A percentile compares a stretch with the other conserved stretches of the same genome.
Evolutionary conservation across 768 basidiomycete genomes (phyloP).

Genomic region (Lactarius hengduanensis): DNA sequence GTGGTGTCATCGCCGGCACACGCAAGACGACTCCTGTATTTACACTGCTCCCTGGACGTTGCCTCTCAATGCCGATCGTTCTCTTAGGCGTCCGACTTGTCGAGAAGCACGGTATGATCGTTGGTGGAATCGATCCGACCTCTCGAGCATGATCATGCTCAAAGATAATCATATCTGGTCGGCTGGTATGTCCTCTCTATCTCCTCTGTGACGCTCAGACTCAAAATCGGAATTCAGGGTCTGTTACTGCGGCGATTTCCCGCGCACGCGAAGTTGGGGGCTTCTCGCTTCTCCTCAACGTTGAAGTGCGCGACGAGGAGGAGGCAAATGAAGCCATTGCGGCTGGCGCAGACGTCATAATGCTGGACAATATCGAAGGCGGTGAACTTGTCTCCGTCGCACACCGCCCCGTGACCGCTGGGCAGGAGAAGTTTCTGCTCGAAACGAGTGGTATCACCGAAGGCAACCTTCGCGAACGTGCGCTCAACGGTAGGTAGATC

Average conservation of each 20-base stretch:
- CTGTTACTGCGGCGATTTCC: conserved; percentile 84
- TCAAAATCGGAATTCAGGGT: conserved; percentile 48
- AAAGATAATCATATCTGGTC: conserved; percentile 99
- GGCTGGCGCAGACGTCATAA: conserved; percentile 92
- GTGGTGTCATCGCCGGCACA: conserved; percentile 92
- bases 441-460: conserved; percentile 97
- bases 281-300: conserved; percentile 87
- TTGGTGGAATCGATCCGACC: conserved; percentile 95
- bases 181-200: conserved; percentile 53
- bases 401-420: conserved; percentile 66
- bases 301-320: conserved; percentile 84
- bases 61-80: not conserved
- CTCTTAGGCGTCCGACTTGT: conserved; percentile 83
- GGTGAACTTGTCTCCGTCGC: conserved; percentile 66
- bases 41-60: not conserved
- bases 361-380: conserved; percentile 94
- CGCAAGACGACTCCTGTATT: conserved; percentile 90
- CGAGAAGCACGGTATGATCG: conserved; percentile 98
- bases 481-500: conserved; percentile 70
- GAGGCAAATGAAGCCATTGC: conserved; percentile 96
- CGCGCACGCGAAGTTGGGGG: conserved; percentile 88
- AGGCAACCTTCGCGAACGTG: conserved; percentile 72
- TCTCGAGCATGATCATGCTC: conserved; percentile 99
- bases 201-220: not conserved
- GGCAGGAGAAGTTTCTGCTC: conserved; percentile 70